A percentile compares a stretch with the other conserved stretches of the same genome.
These are phyloP conservation scores for Ilyonectria robusta DNA, from an alignment of 2,329 filamentous ascomycete genomes.

Conservation along the genomic window DNA sequence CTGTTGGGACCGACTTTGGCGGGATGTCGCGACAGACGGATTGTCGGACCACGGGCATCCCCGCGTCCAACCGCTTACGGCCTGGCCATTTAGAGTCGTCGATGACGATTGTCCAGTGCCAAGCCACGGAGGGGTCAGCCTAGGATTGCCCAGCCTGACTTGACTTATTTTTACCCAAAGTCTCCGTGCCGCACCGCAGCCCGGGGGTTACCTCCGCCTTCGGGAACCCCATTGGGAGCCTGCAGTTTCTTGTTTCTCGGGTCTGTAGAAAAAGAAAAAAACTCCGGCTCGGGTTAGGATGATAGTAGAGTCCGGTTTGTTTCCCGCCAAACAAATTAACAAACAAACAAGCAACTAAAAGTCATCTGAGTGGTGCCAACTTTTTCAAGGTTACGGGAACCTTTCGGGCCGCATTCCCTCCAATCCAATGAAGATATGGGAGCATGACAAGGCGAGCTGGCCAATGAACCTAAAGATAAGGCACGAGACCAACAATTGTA, in stretches of 20 bases:
- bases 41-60: conserved; percentile 30
- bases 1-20: conserved; percentile 24
- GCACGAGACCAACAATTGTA: neutral
- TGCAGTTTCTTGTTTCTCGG: conserved; percentile 1
- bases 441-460: neutral
- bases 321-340: neutral
- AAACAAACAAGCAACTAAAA: neutral
- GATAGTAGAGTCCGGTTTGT: neutral
- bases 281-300: neutral
- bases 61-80: conserved; percentile 27
- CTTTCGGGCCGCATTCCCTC: conserved; percentile 16
- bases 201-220: neutral
- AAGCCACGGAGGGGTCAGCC: conserved; percentile 19
- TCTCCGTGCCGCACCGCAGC: neutral
- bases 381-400: conserved; percentile 16
- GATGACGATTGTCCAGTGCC: conserved; percentile 19
- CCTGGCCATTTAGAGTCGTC: conserved; percentile 17
- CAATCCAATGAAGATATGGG: conserved; percentile 5
- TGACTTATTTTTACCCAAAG: conserved; percentile 2
- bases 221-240: neutral
- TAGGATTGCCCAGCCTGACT: conserved; percentile 1
- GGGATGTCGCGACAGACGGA: conserved; percentile 11
- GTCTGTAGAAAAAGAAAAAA: neutral
- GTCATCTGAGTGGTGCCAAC: neutral
- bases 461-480: conserved; percentile 7